phyloP scores from a whole-genome alignment of 2,329 filamentous ascomycete species.

The Neocucurbitaria cava region DNA sequence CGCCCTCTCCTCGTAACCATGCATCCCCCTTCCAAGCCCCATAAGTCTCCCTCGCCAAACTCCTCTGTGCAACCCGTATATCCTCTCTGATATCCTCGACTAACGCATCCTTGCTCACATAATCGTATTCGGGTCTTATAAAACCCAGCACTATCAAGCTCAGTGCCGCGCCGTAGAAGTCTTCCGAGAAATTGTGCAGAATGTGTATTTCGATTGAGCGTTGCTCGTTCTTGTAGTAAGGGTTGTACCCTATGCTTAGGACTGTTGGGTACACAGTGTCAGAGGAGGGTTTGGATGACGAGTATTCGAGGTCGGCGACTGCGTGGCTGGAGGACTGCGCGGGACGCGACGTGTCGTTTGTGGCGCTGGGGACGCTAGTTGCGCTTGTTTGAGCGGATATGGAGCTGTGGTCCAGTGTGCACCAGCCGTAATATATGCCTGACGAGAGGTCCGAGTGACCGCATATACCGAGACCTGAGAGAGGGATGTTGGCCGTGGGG shows the following conservation, averaged over 20 bases:
- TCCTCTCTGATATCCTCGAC: conserved; percentile 89
- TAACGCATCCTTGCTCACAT: conserved; percentile 80
- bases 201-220: conserved; percentile 91
- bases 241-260: conserved; percentile 77
- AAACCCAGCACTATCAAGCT: conserved; percentile 83
- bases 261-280: conserved; percentile 39
- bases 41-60: conserved; percentile 72
- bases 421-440: conserved; percentile 95
- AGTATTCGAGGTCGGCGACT: conserved; percentile 34
- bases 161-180: conserved; percentile 87
- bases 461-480: conserved; percentile 74
- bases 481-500: conserved; percentile 87
- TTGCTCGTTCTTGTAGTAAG: conserved; percentile 92
- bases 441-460: conserved; percentile 67
- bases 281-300: conserved; percentile 14
- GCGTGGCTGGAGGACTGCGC: conserved; percentile 34
- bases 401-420: conserved; percentile 67
- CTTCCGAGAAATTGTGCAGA: conserved; percentile 74
- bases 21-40: conserved; percentile 56
- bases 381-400: conserved; percentile 42
- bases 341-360: conserved; percentile 17
- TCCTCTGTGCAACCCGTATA: conserved; percentile 79
- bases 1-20: conserved; percentile 44
- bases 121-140: conserved; percentile 89
- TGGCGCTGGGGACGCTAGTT: conserved; percentile 25